These are phyloP conservation scores for Phialophora tarda DNA, from an alignment of 2,329 filamentous ascomycete genomes.

Conservation along the genomic window DNA sequence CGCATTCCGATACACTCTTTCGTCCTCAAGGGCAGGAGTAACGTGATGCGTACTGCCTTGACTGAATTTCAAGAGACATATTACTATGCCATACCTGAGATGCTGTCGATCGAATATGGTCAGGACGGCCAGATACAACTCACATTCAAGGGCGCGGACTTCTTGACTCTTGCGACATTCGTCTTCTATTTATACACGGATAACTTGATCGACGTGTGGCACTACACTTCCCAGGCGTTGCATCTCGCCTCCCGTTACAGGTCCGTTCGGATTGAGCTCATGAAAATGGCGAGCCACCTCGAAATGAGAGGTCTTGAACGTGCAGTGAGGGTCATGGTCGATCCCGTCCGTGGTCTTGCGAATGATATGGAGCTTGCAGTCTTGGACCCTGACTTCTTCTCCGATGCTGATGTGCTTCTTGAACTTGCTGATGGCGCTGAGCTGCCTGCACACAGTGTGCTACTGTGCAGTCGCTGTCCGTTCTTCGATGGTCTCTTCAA, in stretches of 20 bases:
- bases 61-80: constrained; percentile 62
- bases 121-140: constrained; percentile 62
- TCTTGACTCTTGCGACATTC: constrained; percentile 79
- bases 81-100: constrained; percentile 63
- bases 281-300: constrained; percentile 77
- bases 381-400: constrained; percentile 72
- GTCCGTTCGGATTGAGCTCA: constrained; percentile 81
- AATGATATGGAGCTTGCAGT: constrained; percentile 74
- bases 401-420: constrained; percentile 77
- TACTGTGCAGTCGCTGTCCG: constrained; percentile 82
- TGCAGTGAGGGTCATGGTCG: constrained; percentile 75
- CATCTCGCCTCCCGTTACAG: constrained; percentile 74
- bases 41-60: constrained; percentile 68
- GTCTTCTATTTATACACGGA: constrained; percentile 83
- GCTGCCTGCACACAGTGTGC: constrained; percentile 73
- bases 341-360: constrained; percentile 67
- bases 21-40: constrained; percentile 75
- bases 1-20: constrained; percentile 83
- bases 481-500: constrained; percentile 92
- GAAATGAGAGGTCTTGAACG: constrained; percentile 74
- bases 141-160: constrained; percentile 72
- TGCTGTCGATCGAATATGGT: constrained; percentile 63
- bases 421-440: constrained; percentile 75
- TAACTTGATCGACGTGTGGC: constrained; percentile 82
- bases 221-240: constrained; percentile 70